Percentiles rank a stretch among this genome's conserved stretches.
These are phyloP conservation scores for Sutorius eximius DNA, from an alignment of 1,284 basidiomycete species.

Conservation along the genomic window DNA sequence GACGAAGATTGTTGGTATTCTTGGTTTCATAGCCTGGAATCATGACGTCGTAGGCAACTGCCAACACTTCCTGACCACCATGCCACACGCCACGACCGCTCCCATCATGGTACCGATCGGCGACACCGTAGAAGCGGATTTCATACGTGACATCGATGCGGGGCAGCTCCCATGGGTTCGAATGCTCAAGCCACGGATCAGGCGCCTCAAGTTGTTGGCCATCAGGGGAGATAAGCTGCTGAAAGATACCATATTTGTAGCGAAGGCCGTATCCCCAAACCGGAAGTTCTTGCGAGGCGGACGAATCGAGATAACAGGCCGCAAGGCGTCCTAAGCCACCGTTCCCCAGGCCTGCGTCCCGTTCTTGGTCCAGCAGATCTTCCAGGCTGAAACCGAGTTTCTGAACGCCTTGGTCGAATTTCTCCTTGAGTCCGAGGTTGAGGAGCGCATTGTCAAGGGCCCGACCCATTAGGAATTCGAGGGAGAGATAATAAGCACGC, in stretches of 20 bases:
- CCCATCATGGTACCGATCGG: slow-evolving; percentile 66
- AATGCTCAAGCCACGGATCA: slow-evolving; percentile 88
- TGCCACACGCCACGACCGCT: slow-evolving; percentile 72
- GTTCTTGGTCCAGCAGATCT: slow-evolving; percentile 82
- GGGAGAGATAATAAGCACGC: slow-evolving; percentile 85
- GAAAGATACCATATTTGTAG: slow-evolving; percentile 93
- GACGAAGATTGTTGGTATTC: slow-evolving; percentile 75
- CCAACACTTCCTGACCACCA: slow-evolving; percentile 89
- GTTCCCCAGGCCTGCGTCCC: slow-evolving; percentile 89
- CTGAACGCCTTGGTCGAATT: slow-evolving; percentile 66
- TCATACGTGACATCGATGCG: slow-evolving; percentile 81
- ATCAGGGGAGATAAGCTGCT: slow-evolving; percentile 84
- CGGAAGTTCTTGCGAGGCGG: slow-evolving; percentile 77
- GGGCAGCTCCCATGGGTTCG: slow-evolving; percentile 88
- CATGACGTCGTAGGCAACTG: slow-evolving; percentile 88
- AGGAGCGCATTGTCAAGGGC: slow-evolving; percentile 88
- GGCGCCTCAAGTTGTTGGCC: slow-evolving; percentile 89
- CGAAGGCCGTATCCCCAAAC: slow-evolving; percentile 90
- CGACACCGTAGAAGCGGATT: slow-evolving; percentile 83
- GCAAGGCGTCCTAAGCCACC: slow-evolving; percentile 89
- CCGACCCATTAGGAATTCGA: slow-evolving; percentile 90
- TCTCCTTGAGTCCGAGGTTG: slow-evolving; percentile 79
- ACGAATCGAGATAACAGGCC: slow-evolving; percentile 89
- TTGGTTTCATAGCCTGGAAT: slow-evolving; percentile 83
- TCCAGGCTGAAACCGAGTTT: slow-evolving; percentile 86